phyloP scores from a whole-genome alignment of 2,329 filamentous ascomycete species.

The Lecanicillium sp. region DNA sequence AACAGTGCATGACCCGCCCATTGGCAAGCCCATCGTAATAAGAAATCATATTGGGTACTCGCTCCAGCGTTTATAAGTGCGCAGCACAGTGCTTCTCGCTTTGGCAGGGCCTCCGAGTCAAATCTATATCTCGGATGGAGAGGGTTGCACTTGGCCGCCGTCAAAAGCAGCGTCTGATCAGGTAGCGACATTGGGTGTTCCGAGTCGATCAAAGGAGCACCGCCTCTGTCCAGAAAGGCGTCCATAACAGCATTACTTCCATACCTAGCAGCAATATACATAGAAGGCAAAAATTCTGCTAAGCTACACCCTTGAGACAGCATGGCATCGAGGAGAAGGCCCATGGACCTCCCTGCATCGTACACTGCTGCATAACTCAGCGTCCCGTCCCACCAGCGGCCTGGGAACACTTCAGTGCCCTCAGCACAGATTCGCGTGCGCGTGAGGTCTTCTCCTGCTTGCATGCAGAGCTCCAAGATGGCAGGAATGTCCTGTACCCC shows the following conservation, averaged over 20 bases:
- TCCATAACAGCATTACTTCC: neutral
- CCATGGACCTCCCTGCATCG: conserved; percentile 1
- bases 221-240: conserved; percentile 1
- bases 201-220: neutral
- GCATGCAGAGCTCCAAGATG: neutral
- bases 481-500: conserved; percentile 1
- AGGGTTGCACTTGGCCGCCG: neutral
- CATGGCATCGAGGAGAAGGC: neutral
- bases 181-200: neutral
- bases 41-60: neutral
- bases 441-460: neutral
- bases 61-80: conserved; percentile 1
- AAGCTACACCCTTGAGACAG: neutral
- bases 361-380: neutral
- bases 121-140: conserved; percentile 1
- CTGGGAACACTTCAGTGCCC: neutral
- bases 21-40: neutral
- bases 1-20: conserved; percentile 1
- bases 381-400: neutral
- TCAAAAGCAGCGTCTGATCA: neutral
- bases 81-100: neutral
- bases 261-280: neutral
- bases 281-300: neutral
- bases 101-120: neutral
- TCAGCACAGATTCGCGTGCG: neutral